These are phyloP conservation scores for Pyrenophora tritici-repentis DNA, from an alignment of 2,329 filamentous ascomycete genomes.

Conservation along the genomic window DNA sequence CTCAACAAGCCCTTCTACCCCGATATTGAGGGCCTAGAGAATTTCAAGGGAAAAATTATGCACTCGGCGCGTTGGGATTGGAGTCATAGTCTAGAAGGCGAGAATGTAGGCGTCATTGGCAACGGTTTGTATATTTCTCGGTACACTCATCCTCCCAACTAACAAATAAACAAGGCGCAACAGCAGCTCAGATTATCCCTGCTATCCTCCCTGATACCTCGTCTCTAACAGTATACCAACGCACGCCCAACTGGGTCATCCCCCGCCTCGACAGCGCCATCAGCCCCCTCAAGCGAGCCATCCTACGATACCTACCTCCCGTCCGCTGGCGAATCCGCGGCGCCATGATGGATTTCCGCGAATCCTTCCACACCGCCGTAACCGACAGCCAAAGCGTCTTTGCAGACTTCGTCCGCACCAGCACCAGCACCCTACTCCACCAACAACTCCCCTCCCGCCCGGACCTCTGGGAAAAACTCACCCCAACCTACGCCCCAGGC, in stretches of 20 bases:
- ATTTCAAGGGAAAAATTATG: conserved; percentile 59
- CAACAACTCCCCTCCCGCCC: conserved; percentile 54
- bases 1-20: conserved; percentile 61
- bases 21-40: conserved; percentile 54
- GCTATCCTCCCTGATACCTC: conserved; percentile 59
- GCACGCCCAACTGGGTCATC: conserved; percentile 64
- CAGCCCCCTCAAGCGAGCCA: conserved; percentile 47
- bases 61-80: conserved; percentile 66
- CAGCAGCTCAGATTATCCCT: conserved; percentile 63
- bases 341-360: conserved; percentile 60
- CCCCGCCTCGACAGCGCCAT: conserved; percentile 58
- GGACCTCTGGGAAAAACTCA: conserved; percentile 59
- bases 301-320: conserved; percentile 58
- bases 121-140: conserved; percentile 51
- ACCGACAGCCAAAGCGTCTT: conserved; percentile 49
- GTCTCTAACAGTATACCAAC: conserved; percentile 60
- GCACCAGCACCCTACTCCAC: conserved; percentile 50
- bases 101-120: conserved; percentile 63
- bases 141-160: neutral
- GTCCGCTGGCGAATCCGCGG: conserved; percentile 57
- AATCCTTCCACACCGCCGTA: conserved; percentile 53
- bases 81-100: conserved; percentile 59
- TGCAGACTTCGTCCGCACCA: conserved; percentile 49
- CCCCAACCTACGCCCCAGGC: conserved; percentile 59
- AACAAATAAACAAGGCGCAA: conserved; percentile 51